phyloP scores from a whole-genome alignment of 768 basidiomycete species.

The Terana coerulea region DNA sequence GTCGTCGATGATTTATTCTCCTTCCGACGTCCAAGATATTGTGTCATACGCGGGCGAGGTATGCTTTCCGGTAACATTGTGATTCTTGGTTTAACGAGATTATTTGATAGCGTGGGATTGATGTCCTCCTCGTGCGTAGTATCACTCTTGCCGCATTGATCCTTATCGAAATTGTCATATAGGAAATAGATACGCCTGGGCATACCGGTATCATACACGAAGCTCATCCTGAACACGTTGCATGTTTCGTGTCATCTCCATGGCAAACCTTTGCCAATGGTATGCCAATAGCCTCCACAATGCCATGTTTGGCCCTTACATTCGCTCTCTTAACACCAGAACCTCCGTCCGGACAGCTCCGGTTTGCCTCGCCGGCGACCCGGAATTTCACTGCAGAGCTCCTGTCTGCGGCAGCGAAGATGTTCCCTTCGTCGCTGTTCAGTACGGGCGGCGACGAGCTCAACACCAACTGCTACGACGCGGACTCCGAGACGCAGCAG shows the following conservation, averaged over 20 bases:
- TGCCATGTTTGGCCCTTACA: not conserved
- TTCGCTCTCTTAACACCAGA: conserved; percentile 20
- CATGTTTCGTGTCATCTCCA: conserved; percentile 31
- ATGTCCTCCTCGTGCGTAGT: conserved; percentile 33
- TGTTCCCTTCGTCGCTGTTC: conserved; percentile 34
- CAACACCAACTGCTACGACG: conserved; percentile 37
- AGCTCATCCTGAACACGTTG: conserved; percentile 41
- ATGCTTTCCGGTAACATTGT: too few species aligned
- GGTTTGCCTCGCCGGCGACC: conserved; percentile 32
- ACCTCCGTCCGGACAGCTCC: conserved; percentile 48
- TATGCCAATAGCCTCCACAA: conserved; percentile 12
- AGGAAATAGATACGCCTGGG: conserved; percentile 46
- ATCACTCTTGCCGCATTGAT: not conserved
- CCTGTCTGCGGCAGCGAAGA: conserved; percentile 25
- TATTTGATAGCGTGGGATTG: conserved; percentile 39
- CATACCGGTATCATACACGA: conserved; percentile 39
- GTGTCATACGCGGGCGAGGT: conserved; percentile 40
- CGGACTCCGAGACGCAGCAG: conserved; percentile 32
- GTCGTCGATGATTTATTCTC: conserved; percentile 28
- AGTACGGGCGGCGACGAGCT: conserved; percentile 49
- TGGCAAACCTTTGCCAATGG: conserved; percentile 35
- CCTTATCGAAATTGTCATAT: not conserved
- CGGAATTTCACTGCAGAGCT: conserved; percentile 32
- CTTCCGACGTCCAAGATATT: conserved; percentile 34
- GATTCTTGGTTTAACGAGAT: not conserved